Evolutionary conservation across 2,329 filamentous ascomycete species (phyloP), one percentile per base, ranked within the genome.

Genomic region (Colletotrichum euphorbiae): DNA sequence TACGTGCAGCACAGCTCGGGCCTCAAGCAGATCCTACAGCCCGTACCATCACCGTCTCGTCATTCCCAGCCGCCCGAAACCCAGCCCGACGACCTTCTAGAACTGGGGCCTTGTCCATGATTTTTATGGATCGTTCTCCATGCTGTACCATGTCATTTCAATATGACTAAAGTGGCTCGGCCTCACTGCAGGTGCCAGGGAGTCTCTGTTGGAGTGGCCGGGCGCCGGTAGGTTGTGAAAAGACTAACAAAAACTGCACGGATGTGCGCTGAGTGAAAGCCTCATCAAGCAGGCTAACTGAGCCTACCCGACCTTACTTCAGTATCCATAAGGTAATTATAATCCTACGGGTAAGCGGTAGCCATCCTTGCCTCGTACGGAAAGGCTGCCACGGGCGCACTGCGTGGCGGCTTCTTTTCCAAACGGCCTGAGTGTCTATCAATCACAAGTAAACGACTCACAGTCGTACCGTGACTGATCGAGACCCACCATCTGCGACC

Each of bases 131-230:
- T 36, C 5, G n/a, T 33, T 64, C 28, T 56, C 50, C 52, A 36
- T 52, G 15, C 9, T 13, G 50, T 33, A 4, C 50, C 42, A 36
- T 33, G 21, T 50, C 5, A 3, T 4, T 17, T 11, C 31, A 52
- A 38, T 28, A 45, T 12, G 38, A 48, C 31, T 24, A 42, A 33
- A 55, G 36, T 42, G 17, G 62, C 66, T 69, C 66, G 54, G 61
- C 66, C 66, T 69, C 48, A 52, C 52, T 42, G 61, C 66, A 60
- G n/a, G n/a, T n/a, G n/a, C n/a, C n/a, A n/a, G 55, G 66, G 65
- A 65, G 65, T 28, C 6, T 28, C 28, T 28, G 28, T 7, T 28
- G 24, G 24, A 28, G 52, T 31, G 24, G 42, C 40, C 38, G 61
- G 46, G 46, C 24, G 54, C 54, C 31, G 40, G 45, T 52, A 24